Evolutionary conservation across 345 rosid species (phyloP).

Genomic region (Citrus sp.): DNA sequence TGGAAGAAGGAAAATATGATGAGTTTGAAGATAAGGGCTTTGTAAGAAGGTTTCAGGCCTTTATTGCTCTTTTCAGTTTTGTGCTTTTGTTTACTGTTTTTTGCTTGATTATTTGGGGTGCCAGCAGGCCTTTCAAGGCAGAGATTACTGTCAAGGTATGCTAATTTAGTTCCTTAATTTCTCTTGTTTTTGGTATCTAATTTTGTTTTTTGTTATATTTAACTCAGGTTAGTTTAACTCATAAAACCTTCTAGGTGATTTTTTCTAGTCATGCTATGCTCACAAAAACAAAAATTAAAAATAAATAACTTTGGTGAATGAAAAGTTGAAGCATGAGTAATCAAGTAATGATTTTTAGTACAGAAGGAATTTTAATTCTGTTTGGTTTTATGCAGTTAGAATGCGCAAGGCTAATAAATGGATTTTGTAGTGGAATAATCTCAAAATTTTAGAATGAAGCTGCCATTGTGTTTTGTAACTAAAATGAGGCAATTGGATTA

Average conservation of each 20-base stretch:
- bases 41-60: conserved; percentile 52
- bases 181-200: background rate
- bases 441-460: background rate
- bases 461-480: background rate
- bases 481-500: background rate
- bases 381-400: too few relatives aligned
- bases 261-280: too few relatives aligned
- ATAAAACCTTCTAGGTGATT: too few relatives aligned
- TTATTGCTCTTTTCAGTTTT: conserved; percentile 53
- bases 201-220: background rate
- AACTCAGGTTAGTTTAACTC: too few relatives aligned
- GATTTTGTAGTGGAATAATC: background rate
- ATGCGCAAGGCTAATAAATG: background rate
- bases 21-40: conserved; percentile 53
- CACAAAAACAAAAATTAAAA: too few relatives aligned
- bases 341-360: too few relatives aligned
- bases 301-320: background rate
- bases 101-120: conserved; percentile 84
- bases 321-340: background rate
- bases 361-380: too few relatives aligned
- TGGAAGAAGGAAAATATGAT: conserved; percentile 75
- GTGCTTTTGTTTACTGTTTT: conserved; percentile 52
- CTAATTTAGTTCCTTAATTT: background rate
- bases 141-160: conserved; percentile 60
- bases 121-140: conserved; percentile 66